Evolutionary conservation across 1,284 basidiomycete species (phyloP), one percentile per base, ranked within the genome.

Genomic region (Puccinia triticina): DNA sequence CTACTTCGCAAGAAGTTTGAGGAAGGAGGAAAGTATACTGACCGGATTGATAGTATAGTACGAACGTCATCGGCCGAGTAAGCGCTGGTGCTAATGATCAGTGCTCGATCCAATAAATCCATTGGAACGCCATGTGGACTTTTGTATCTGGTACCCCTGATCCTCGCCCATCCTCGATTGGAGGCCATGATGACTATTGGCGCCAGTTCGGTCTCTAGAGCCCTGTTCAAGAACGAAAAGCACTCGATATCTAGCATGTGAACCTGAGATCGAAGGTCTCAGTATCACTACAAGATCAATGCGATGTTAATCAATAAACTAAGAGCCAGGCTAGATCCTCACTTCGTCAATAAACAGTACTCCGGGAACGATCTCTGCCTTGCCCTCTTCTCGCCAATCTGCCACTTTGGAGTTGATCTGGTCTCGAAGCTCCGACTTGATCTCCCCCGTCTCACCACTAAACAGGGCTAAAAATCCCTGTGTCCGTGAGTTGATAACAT

Each of bases 231-330:
- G 90, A 96, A 99, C 11, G 95, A 97, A 90, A 98, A 98, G 87
- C 96, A 99, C 88, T 99, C 96, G 84, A 99, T 97, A 87, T 99
- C 96, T 84, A 99, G 92, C 96, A 99, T 99, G 89, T 99, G 97
- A 23, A 98, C 95, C 88, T 98, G 94, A 21, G 34, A 29, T 14
- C 69, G 12, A 26, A 11, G 87, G 95, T 93, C 84, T 26, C 34
- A 34, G 32, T 32, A 34, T 21, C n/a, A 2, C 14, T 69, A 50
- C 4, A 14, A 12, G 57, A 53, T 74, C 32, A 37, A 34, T 26
- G 21, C 40, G 21, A 14, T n/a, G 29, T n/a, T 48, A 2, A 55
- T 11, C 0, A 23, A 76, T 82, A 74, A 32, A 50, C 2, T 48
- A 73, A 46, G 3, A 14, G 73, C 50, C 34, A 18, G 11, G 18